Percentiles rank a stretch among this genome's conserved stretches.
phyloP scores from a whole-genome alignment of 163 green algal genomes.

The Scenedesmus sp. region DNA sequence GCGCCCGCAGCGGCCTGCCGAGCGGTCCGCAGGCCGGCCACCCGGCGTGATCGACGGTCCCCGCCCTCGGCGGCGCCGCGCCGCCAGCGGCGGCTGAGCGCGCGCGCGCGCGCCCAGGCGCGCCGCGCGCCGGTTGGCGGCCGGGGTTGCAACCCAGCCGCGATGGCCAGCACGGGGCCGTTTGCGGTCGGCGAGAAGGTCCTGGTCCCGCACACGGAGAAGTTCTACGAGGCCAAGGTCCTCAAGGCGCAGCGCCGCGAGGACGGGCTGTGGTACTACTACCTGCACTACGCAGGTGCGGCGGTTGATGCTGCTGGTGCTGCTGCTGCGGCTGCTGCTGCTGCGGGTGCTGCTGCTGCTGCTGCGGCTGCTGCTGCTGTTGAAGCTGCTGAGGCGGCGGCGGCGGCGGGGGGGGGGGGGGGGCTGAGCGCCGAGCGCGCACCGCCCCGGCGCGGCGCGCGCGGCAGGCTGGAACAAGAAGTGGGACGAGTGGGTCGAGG shows the following conservation, averaged over 20 bases:
- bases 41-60: no score
- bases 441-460: not conserved
- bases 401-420: not conserved
- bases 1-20: no score
- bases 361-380: constrained; percentile 9
- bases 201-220: constrained; percentile 75
- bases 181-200: no score
- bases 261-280: constrained; percentile 74
- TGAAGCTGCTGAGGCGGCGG: not conserved
- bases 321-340: constrained; percentile 3
- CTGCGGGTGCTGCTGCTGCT: not conserved
- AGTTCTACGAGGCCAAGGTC: constrained; percentile 80
- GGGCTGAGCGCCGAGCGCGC: not conserved
- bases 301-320: not conserved
- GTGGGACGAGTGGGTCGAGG: constrained; percentile 85
- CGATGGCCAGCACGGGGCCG: no score
- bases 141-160: no score
- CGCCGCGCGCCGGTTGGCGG: no score
- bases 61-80: no score
- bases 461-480: constrained; percentile 86
- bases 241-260: constrained; percentile 64
- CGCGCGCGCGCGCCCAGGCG: no score
- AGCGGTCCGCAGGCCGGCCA: no score
- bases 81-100: no score
- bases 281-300: constrained; percentile 72